Percentiles rank a stretch among this genome's conserved stretches.
Evolutionary conservation across 257 asterid species (phyloP).

Genomic region (Gentiana macrophylla): DNA sequence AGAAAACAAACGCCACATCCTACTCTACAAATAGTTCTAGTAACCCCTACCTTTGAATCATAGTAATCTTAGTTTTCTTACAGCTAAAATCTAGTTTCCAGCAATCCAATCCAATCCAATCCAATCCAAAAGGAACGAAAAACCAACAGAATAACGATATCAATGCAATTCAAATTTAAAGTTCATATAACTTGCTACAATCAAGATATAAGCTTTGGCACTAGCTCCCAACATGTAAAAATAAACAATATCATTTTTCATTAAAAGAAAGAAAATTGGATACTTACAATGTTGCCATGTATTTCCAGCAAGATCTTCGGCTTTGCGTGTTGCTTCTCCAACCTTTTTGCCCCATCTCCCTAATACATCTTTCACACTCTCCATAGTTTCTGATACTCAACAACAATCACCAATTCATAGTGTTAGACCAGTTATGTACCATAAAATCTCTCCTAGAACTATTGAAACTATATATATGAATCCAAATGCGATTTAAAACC

Average conservation of each 20-base stretch:
- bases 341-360: slow-evolving; percentile 83
- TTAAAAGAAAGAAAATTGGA: background rate
- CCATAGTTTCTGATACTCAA: slow-evolving; percentile 42
- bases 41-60: no score
- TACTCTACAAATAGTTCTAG: no score
- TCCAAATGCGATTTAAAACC: background rate
- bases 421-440: background rate
- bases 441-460: background rate
- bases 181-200: no score
- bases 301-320: slow-evolving; percentile 79
- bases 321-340: slow-evolving; percentile 72
- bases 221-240: background rate
- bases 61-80: no score
- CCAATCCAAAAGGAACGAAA: background rate
- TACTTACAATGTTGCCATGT: slow-evolving; percentile 92
- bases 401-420: background rate
- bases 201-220: background rate
- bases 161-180: background rate
- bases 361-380: slow-evolving; percentile 56
- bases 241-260: background rate
- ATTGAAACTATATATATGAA: no score
- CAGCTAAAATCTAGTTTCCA: background rate
- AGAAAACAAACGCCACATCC: no score
- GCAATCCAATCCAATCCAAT: background rate
- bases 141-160: background rate